Base-by-base conservation (phyloP, 202 grass and related monocot species). In the Musa balbisiana region DNA sequence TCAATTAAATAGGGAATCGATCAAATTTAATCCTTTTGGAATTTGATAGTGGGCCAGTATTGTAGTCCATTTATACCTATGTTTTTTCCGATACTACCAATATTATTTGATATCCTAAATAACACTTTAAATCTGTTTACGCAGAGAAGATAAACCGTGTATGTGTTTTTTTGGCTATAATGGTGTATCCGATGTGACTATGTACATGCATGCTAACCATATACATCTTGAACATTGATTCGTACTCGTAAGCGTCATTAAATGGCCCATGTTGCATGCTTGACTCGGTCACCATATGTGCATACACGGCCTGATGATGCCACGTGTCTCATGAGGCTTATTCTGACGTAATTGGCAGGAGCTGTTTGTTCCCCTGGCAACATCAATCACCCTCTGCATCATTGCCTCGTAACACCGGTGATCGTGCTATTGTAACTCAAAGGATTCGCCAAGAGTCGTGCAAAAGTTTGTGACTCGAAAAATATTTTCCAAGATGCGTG, bases 401-500 rank as follows among this genome's bases (percentile, higher is more conserved):
- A 84, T 82, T 69, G 82, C 86, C 51, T 89, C 87, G 2, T 87
- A 87, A 73, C 84, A 82, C 67, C 72, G 86, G 80, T 90, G 87
- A 85, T 66, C 71, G 76, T 3, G 29, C 29, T 33, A 33, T 33
- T 33, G 29, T 33, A 33, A 33, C 29, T 4, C 29, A 33, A 33
- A 33, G 4, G 29, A 33, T 33, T 33, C 29, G 29, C 29, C 29
- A 33, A 33, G 29, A 33, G 29, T 33, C 29, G 29, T 33, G 29
- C 29, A 33, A 33, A 33, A 3, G 2, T 33, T 33, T 33, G 29
- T 3, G 29, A 33, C 3, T 33, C 29, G 29, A 33, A 33, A 29
- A 33, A 3, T 33, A 33, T 33, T 33, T 33, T 33, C 0, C 29
- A 33, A 33, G 29, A 33, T 33, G 3, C 27, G 27, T 27, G 27